These are phyloP conservation scores for Fusarium devonianum DNA, from an alignment of 2,329 filamentous ascomycete genomes.

Conservation along the genomic window DNA sequence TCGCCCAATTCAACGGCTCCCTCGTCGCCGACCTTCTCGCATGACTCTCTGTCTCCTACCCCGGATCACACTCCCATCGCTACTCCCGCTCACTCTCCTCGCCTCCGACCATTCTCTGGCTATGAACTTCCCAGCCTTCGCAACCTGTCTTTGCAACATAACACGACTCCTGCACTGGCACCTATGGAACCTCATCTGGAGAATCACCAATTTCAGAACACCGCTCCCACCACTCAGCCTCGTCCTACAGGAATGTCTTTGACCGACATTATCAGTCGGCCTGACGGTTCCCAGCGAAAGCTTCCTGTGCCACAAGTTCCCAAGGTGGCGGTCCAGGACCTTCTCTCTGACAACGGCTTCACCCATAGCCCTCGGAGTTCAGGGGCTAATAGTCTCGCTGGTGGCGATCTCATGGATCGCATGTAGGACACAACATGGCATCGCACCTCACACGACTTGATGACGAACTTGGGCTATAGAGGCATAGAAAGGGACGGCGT, in stretches of 20 bases:
- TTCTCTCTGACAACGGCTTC: conserved; percentile 73
- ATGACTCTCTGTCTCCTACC: conserved; percentile 93
- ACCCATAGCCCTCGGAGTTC: conserved; percentile 80
- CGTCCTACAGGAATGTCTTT: conserved; percentile 77
- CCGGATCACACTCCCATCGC: conserved; percentile 98
- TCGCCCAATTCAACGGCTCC: conserved; percentile 96
- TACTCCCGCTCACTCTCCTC: conserved; percentile 93
- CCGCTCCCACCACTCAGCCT: conserved; percentile 60
- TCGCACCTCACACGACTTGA: conserved; percentile 48
- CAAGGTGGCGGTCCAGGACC: conserved; percentile 86
- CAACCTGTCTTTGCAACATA: conserved; percentile 61
- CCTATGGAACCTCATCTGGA: conserved; percentile 66
- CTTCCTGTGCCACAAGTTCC: conserved; percentile 90
- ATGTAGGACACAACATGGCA: conserved; percentile 46
- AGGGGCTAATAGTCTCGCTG: conserved; percentile 77
- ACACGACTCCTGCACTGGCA: conserved; percentile 63
- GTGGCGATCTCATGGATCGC: conserved; percentile 70
- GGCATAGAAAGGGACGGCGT: conserved; percentile 51
- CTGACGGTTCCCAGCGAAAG: conserved; percentile 88
- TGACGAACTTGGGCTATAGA: conserved; percentile 50
- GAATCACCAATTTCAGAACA: conserved; percentile 50
- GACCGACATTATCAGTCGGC: conserved; percentile 89
- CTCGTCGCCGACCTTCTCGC: conserved; percentile 94
- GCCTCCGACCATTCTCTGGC: conserved; percentile 81
- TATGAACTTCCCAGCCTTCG: conserved; percentile 86